phyloP scores from a whole-genome alignment of 176 grass and related monocot genomes.

The Pontederia crassipes region DNA sequence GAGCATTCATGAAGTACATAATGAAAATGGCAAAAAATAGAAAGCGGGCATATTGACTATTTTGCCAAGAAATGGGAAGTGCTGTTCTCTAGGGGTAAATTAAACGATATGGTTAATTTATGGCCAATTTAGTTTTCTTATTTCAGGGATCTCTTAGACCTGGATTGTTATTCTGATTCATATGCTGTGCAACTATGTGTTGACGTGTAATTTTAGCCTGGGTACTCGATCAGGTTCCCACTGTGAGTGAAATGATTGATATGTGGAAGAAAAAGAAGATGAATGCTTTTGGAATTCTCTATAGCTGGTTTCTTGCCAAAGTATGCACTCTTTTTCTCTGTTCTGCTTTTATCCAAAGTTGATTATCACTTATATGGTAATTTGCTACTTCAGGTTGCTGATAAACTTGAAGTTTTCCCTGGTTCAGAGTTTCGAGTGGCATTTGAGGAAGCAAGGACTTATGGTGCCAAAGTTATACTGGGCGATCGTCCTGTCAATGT shows the following conservation, averaged over 20 bases:
- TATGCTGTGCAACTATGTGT: too few species aligned
- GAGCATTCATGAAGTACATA: too few species aligned
- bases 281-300: conserved; percentile 90
- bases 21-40: too few species aligned
- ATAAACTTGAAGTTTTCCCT: conserved; percentile 77
- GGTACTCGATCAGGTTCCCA: conserved; percentile 54
- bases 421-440: conserved; percentile 85
- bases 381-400: conserved; percentile 52
- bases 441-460: conserved; percentile 83
- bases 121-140: too few species aligned
- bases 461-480: conserved; percentile 78
- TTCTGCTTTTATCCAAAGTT: not conserved
- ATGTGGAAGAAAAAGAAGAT: conserved; percentile 95
- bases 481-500: conserved; percentile 94
- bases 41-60: too few species aligned
- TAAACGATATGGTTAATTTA: too few species aligned
- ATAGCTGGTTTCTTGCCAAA: conserved; percentile 97
- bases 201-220: too few species aligned
- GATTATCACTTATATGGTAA: conserved; percentile 15
- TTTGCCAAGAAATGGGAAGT: too few species aligned
- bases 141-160: too few species aligned
- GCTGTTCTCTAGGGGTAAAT: too few species aligned
- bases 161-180: too few species aligned
- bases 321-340: conserved; percentile 22
- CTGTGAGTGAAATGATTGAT: conserved; percentile 85